A percentile compares a stretch with the other conserved stretches of the same genome.
These are phyloP conservation scores for Articulospora tetracladia DNA, from an alignment of 495 filamentous ascomycete genomes.

Conservation along the genomic window DNA sequence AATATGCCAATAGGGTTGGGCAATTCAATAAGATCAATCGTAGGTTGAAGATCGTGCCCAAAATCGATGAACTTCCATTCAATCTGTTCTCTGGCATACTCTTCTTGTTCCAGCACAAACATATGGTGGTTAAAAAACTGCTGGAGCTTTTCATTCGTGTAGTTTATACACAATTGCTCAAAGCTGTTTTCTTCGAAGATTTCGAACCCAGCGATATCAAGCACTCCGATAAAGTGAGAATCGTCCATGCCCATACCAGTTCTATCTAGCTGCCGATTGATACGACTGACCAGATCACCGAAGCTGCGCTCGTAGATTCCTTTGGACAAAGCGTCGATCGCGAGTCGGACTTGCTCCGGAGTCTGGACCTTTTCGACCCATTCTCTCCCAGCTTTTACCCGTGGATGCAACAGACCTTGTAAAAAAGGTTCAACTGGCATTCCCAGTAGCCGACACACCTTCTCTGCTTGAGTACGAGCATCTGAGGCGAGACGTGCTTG, in stretches of 20 bases:
- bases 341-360: conserved; percentile 87
- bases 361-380: conserved; percentile 99
- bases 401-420: conserved; percentile 84
- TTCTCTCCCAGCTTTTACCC: conserved; percentile 91
- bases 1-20: conserved; percentile 98
- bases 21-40: conserved; percentile 94
- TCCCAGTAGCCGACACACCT: conserved; percentile 79
- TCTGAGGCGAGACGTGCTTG: conserved; percentile 80
- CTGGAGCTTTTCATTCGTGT: conserved; percentile 98
- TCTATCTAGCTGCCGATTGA: conserved; percentile 88
- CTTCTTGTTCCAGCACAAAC: conserved; percentile 99
- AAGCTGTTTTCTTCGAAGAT: conserved; percentile 99
- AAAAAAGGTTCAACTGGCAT: conserved; percentile 81
- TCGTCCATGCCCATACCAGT: conserved; percentile 76
- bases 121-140: conserved; percentile 99
- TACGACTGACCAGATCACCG: conserved; percentile 83
- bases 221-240: conserved; percentile 91
- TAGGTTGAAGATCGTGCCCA: conserved; percentile 93
- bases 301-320: conserved; percentile 97
- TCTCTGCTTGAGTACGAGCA: conserved; percentile 64
- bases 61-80: conserved; percentile 99
- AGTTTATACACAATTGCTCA: conserved; percentile 99
- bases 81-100: conserved; percentile 96
- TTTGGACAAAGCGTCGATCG: conserved; percentile 90
- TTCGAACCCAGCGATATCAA: conserved; percentile 99